These are phyloP conservation scores for Ambrosiella cleistominuta DNA, from an alignment of 2,329 filamentous ascomycete genomes.

Conservation along the genomic window DNA sequence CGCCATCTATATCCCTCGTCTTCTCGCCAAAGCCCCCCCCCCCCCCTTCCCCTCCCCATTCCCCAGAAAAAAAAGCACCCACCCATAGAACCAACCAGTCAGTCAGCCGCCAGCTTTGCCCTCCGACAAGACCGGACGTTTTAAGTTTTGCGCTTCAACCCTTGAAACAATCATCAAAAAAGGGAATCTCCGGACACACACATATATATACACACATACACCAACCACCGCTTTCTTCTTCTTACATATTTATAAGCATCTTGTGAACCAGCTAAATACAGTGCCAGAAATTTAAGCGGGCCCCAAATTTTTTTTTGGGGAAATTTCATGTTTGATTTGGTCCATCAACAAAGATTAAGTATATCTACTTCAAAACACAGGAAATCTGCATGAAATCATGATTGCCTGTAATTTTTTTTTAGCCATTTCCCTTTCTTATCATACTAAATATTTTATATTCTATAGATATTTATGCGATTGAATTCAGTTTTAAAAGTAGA, in stretches of 20 bases:
- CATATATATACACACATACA: background rate
- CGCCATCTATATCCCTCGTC: too few species aligned
- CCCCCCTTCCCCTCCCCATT: too few species aligned
- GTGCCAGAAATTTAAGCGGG: background rate
- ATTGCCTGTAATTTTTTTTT: too few species aligned
- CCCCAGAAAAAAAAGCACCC: background rate
- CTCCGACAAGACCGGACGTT: background rate
- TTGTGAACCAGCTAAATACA: background rate
- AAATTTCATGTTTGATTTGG: too few species aligned
- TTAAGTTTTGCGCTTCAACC: background rate
- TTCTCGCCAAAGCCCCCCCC: too few species aligned
- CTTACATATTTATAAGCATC: background rate
- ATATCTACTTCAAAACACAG: too few species aligned
- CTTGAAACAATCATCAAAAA: background rate
- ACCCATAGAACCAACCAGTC: background rate
- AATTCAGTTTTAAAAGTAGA: too few species aligned
- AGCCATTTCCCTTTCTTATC: too few species aligned
- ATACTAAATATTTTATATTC: too few species aligned
- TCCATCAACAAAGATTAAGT: too few species aligned
- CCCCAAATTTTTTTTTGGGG: background rate
- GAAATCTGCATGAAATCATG: too few species aligned
- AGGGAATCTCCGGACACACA: background rate
- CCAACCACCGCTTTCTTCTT: background rate
- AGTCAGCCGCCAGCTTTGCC: background rate
- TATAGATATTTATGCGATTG: too few species aligned